Evolutionary conservation across 495 filamentous ascomycete genomes (phyloP), one percentile per base, ranked within the genome.

Genomic region (Chlorociboria aeruginascens): DNA sequence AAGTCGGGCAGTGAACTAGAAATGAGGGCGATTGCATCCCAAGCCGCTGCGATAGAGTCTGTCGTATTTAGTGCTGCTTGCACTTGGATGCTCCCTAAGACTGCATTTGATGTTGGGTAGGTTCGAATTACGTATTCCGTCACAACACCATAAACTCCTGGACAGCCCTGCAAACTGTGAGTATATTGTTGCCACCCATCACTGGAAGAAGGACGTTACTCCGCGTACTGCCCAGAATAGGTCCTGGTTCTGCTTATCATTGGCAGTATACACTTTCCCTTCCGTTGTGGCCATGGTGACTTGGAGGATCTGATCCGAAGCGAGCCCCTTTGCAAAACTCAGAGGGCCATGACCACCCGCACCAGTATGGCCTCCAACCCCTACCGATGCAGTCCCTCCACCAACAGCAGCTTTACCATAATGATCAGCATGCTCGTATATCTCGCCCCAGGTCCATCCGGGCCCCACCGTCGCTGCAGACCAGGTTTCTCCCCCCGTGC

Each of bases 281-380:
- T 64, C 45, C 2, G 67, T 67, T 7, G 71, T 73, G 0, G 73
- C 69, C 1, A 73, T 64, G 34, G 61, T 63, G 7, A 58, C 58
- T 40, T 70, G 63, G 25, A 65, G 54, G 7, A 70, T 66, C 35
- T 79, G 70, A 44, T 82, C 75, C 3, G 70, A 69, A 3, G 54
- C 70, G 57, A 80, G 59, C 3, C 76, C 78, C 20, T 66, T 63
- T 6, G 61, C 49, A 16, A 64, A 60, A 1, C 58, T 61, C 30
- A 73, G 51, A 6, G 68, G 59, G 17, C 64, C 66, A 56, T 76
- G 71, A 1, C 77, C 77, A 9, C 76, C 77, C 9, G 69, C 74
- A 33, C 73, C 68, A n/a, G 68, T 63, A 37, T 61, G 79, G 1
- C 76, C 74, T 20, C 76, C 77, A 4, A 52, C 58, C 58, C n/a